Percentiles rank a stretch among this genome's conserved stretches.
phyloP scores from a whole-genome alignment of 2,329 filamentous ascomycete species.

The Ophiostoma angusticollis region DNA sequence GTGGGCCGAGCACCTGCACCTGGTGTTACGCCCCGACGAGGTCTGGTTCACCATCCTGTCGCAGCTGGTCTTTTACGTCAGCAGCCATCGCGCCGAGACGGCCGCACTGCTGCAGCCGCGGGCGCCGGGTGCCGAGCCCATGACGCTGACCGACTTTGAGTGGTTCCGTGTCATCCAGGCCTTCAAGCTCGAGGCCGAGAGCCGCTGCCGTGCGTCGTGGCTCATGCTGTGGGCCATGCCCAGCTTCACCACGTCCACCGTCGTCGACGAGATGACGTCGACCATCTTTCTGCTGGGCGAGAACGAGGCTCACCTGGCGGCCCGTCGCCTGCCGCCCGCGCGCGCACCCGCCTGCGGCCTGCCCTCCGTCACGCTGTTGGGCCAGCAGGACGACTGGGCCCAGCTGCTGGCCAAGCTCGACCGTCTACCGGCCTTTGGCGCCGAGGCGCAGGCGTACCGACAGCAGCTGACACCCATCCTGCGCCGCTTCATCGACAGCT shows the following conservation, averaged over 20 bases:
- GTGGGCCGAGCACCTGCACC: conserved; percentile 36
- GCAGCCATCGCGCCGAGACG: conserved; percentile 32
- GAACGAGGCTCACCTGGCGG: conserved; percentile 23
- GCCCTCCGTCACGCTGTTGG: conserved; percentile 29
- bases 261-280: conserved; percentile 26
- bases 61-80: conserved; percentile 39
- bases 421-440: conserved; percentile 29
- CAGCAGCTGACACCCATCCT: conserved; percentile 31
- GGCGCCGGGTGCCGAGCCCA: conserved; percentile 24
- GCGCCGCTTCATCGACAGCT: conserved; percentile 29
- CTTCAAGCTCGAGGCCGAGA: conserved; percentile 29
- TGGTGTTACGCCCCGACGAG: conserved; percentile 39
- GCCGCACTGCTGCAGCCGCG: conserved; percentile 32
- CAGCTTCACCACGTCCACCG: conserved; percentile 29
- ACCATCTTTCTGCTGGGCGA: conserved; percentile 33
- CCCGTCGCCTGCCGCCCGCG: not conserved
- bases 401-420: conserved; percentile 29
- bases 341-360: conserved; percentile 29
- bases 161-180: conserved; percentile 15
- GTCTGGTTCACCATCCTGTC: conserved; percentile 42
- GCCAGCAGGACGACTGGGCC: conserved; percentile 27
- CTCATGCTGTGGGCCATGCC: conserved; percentile 30
- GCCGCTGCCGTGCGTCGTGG: conserved; percentile 27
- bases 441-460: conserved; percentile 27
- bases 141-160: conserved; percentile 20